phyloP scores from a whole-genome alignment of 176 grass and related monocot genomes.

The Stipa capillata region DNA sequence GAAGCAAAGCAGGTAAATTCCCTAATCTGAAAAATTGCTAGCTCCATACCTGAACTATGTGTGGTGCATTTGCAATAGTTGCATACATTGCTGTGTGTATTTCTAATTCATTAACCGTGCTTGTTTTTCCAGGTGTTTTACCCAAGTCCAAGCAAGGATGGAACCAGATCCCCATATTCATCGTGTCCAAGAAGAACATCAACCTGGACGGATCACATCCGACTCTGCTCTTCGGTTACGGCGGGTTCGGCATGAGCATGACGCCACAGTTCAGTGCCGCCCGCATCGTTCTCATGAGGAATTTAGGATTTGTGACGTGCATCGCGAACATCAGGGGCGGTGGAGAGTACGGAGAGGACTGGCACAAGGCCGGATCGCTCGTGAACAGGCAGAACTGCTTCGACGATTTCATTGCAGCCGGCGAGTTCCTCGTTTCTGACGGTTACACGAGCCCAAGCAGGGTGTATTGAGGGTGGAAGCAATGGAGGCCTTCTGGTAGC shows the following conservation, averaged over 20 bases:
- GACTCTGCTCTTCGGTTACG: conserved; percentile 73
- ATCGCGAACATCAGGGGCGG: conserved; percentile 84
- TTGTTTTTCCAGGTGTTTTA: conserved; percentile 46
- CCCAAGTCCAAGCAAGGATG: conserved; percentile 56
- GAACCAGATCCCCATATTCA: conserved; percentile 84
- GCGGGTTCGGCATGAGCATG: conserved; percentile 72
- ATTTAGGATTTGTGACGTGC: conserved; percentile 62
- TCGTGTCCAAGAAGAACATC: conserved; percentile 59
- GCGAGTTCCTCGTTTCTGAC: conserved; percentile 60
- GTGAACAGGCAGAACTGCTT: conserved; percentile 94
- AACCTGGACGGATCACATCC: conserved; percentile 63
- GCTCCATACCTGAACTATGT: too few species aligned
- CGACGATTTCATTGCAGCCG: conserved; percentile 70
- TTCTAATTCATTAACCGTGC: not conserved
- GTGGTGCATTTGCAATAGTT: not conserved
- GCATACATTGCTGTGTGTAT: not conserved
- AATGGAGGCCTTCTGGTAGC: conserved; percentile 91
- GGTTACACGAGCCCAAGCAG: conserved; percentile 55
- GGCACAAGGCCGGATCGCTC: conserved; percentile 65
- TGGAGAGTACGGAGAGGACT: conserved; percentile 89
- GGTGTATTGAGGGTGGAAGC: conserved; percentile 84
- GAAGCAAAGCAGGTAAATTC: conserved; percentile 66
- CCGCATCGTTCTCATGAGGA: conserved; percentile 59
- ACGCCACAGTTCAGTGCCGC: conserved; percentile 64
- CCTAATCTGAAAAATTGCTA: not conserved